Conservation (phyloP, 345 rosid species). For the Rubroshorea leprosula region DNA sequence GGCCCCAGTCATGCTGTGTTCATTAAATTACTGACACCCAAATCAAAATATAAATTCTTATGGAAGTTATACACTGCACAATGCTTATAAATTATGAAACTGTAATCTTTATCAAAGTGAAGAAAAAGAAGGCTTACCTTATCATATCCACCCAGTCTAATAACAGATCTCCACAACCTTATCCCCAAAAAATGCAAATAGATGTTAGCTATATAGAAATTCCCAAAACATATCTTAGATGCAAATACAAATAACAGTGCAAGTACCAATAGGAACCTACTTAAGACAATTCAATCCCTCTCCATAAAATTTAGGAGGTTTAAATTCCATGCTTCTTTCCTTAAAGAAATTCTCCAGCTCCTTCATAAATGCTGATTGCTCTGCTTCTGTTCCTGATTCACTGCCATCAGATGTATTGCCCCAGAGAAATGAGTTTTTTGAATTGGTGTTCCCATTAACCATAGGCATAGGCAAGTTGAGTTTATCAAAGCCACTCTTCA, state of each 20-base stretch:
- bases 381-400: conserved; percentile 66
- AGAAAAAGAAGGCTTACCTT: conserved; percentile 32
- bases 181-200: conserved; percentile 13
- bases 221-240: not conserved
- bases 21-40: not conserved
- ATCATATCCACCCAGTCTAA: conserved; percentile 67
- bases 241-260: not conserved
- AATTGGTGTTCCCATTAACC: conserved; percentile 30
- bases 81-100: not conserved
- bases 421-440: conserved; percentile 39
- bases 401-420: conserved; percentile 39
- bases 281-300: conserved; percentile 64
- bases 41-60: not conserved
- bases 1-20: not conserved
- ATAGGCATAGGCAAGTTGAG: conserved; percentile 18
- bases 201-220: conserved; percentile 10
- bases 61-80: not conserved
- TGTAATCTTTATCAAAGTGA: conserved; percentile 2
- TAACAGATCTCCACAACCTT: conserved; percentile 74
- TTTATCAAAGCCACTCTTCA: conserved; percentile 28
- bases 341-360: conserved; percentile 53
- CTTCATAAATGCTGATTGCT: conserved; percentile 49
- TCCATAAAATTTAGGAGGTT: conserved; percentile 69
- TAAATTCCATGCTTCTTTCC: conserved; percentile 57
- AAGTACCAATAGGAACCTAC: conserved; percentile 29